Base-by-base conservation (phyloP, 176 grass and related monocot genomes). In the Juncus inflexus region DNA sequence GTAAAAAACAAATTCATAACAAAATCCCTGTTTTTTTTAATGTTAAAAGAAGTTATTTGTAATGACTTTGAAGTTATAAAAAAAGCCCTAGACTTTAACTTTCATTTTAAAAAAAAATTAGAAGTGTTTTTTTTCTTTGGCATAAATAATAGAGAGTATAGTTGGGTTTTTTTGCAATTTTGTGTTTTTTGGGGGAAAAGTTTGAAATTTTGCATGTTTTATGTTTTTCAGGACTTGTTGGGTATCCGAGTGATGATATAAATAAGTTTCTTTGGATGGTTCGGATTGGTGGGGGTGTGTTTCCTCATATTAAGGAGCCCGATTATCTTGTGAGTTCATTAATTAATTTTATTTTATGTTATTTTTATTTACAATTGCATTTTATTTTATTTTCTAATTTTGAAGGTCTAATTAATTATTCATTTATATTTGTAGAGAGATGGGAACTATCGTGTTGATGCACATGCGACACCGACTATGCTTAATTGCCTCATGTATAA, bases 181-280 rank as follows among this genome's bases (percentile, higher is more conserved):
- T 9, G 56, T 40, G 54, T 15, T 11, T 28, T 40, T 58, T 50
- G 0, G 16, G 37, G 65, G 50, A 4, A 38, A 37, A 50, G 19
- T 55, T 37, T 68, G 50, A 52, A 28, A 40, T 54, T 68, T 37
- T 54, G 50, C 58, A 40, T 67, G 19, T 15, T 13, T 37, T 76
- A 37, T 57, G 11, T 56, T 77, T 92, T 66, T 64, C 77, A 99
- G 95, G 95, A n/a, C 89, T 99, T 77, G 95, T 99, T 77, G 95
- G 95, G 35, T 99, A 99, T 53, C 86, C 95, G 65, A 99, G 95
- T 61, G 95, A 99, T 83, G 95, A 99, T 71, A 99, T 99, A 55
- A 99, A 99, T 65, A 99, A 99, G 76, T 99, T 99, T 79, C 77
- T 99, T 61, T 99, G 95, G 95, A 99, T 99, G 95, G 95, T 99